Evolutionary conservation across 306 rosid genomes (phyloP).

Genomic region (Citrullus mucosospermus): DNA sequence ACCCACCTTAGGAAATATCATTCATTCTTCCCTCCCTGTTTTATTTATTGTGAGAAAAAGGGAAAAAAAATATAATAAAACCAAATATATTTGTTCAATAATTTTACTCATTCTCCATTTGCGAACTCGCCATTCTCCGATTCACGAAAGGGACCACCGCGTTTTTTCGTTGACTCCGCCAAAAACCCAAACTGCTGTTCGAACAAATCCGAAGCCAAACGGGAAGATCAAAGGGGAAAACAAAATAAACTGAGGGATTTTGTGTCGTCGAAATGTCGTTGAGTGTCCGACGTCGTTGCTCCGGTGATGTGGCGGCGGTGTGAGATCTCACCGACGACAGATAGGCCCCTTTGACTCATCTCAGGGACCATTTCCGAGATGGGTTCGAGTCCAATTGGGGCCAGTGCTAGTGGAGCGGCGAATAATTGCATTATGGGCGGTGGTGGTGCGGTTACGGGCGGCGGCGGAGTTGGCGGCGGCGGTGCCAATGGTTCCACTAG

Average conservation of each 20-base stretch:
- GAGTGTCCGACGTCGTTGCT: background rate
- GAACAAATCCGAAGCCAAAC: background rate
- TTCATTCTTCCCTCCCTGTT: background rate
- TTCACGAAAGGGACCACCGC: slow-evolving; percentile 1
- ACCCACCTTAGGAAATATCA: background rate
- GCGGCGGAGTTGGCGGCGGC: slow-evolving; percentile 22
- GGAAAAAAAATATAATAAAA: background rate
- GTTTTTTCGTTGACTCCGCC: slow-evolving; percentile 5
- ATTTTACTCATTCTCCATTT: background rate
- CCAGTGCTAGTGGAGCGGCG: slow-evolving; percentile 12
- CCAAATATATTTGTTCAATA: background rate
- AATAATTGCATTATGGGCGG: slow-evolving; percentile 12
- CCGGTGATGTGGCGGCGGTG: background rate
- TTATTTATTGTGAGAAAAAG: background rate
- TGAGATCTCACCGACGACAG: slow-evolving; percentile 11
- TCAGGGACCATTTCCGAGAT: slow-evolving; percentile 15
- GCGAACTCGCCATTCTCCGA: background rate
- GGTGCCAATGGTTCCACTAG: slow-evolving; percentile 18
- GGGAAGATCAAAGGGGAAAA: background rate
- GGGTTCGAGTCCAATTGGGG: slow-evolving; percentile 47
- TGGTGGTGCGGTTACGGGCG: slow-evolving; percentile 1
- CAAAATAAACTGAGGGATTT: background rate
- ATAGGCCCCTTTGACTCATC: background rate
- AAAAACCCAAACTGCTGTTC: background rate
- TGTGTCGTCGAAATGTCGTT: background rate